Percentiles rank a stretch among this genome's conserved stretches.
Conservation (phyloP, 129 eudicot species). For the Ambrosia trifida region DNA sequence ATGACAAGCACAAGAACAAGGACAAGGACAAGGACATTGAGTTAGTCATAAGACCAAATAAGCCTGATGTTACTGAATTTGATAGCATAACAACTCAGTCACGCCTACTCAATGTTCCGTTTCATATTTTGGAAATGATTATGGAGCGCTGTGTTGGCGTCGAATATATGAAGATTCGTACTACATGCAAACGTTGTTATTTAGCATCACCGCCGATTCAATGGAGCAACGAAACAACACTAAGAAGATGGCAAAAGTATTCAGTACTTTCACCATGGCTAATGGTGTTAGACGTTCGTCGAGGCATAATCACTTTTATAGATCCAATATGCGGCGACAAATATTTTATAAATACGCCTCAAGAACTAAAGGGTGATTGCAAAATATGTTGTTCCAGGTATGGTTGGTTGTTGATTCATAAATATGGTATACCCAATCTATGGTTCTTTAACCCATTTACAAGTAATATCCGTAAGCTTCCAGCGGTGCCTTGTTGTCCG, state of each 20-base stretch:
- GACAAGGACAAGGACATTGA: background rate
- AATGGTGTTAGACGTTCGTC: background rate
- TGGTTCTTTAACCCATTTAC: background rate
- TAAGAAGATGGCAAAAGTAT: background rate
- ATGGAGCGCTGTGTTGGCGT: background rate
- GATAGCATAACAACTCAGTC: background rate
- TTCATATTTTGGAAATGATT: constrained; percentile 6
- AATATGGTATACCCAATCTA: too few species aligned
- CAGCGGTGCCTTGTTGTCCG: background rate
- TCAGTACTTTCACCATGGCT: background rate
- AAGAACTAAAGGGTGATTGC: background rate
- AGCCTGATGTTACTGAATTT: background rate
- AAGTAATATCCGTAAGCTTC: background rate
- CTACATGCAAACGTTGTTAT: background rate
- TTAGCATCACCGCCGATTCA: background rate
- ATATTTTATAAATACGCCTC: background rate
- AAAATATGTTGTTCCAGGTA: background rate
- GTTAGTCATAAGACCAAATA: background rate
- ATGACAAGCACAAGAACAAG: background rate
- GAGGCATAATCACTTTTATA: background rate
- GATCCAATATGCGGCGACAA: background rate
- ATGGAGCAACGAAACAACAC: background rate
- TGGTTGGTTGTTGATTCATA: background rate
- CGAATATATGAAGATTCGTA: constrained; percentile 1
- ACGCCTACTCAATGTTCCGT: background rate